A percentile compares a stretch with the other conserved stretches of the same genome.
Conservation (phyloP, 1,284 basidiomycete species). For the Cryptococcus hybrid region DNA sequence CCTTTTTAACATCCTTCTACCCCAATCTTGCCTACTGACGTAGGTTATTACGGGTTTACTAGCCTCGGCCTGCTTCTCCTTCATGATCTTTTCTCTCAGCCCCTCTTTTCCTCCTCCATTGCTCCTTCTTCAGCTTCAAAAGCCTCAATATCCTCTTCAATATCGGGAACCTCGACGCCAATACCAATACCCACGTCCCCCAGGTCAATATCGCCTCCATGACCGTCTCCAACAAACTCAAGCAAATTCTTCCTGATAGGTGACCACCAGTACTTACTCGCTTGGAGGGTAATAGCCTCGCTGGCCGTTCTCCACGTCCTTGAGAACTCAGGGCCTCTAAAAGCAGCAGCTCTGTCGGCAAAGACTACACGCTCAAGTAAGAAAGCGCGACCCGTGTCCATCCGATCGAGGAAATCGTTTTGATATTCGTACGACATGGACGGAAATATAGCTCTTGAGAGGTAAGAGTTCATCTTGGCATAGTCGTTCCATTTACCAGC, state of each 20-base stretch:
- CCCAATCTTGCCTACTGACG: slow-evolving; percentile 80
- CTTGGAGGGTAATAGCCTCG: slow-evolving; percentile 69
- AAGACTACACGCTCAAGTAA: slow-evolving; percentile 80
- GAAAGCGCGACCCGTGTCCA: slow-evolving; percentile 64
- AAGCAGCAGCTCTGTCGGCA: slow-evolving; percentile 76
- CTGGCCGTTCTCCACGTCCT: slow-evolving; percentile 71
- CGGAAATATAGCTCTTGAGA: slow-evolving; percentile 72
- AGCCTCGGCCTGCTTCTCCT: slow-evolving; percentile 22
- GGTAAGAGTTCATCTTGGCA: slow-evolving; percentile 63
- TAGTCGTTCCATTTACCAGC: slow-evolving; percentile 82
- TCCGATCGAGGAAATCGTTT: slow-evolving; percentile 59
- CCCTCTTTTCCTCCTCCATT: slow-evolving; percentile 23
- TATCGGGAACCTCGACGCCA: slow-evolving; percentile 15
- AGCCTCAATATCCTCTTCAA: slow-evolving; percentile 24
- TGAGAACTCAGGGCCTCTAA: slow-evolving; percentile 64
- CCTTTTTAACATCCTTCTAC: slow-evolving; percentile 58
- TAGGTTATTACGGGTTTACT: slow-evolving; percentile 72
- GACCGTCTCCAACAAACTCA: slow-evolving; percentile 61
- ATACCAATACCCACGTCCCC: slow-evolving; percentile 17
- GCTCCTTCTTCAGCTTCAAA: slow-evolving; percentile 31
- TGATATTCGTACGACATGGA: slow-evolving; percentile 59
- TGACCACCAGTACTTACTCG: slow-evolving; percentile 75
- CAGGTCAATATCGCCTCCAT: slow-evolving; percentile 39
- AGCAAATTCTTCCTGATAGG: slow-evolving; percentile 70
- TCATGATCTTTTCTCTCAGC: slow-evolving; percentile 12